These are phyloP conservation scores for Metschnikowia arizonensis DNA, from an alignment of 805 yeast species.

Conservation along the genomic window DNA sequence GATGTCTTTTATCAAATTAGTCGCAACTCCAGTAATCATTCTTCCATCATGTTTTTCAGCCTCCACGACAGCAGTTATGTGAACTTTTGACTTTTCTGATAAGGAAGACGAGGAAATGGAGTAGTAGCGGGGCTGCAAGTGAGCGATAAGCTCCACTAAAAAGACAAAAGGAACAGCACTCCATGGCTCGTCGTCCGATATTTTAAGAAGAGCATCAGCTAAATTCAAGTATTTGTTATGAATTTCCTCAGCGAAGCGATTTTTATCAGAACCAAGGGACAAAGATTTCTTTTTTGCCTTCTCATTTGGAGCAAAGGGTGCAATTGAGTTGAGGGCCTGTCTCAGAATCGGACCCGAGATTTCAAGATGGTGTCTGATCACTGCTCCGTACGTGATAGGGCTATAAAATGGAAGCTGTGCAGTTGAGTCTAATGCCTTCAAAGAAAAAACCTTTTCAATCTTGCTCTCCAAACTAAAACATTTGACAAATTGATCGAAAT, in stretches of 20 bases:
- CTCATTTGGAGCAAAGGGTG: slow-evolving; percentile 75
- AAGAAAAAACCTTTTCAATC: slow-evolving; percentile 52
- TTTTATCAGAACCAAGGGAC: slow-evolving; percentile 64
- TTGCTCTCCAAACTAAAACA: slow-evolving; percentile 58
- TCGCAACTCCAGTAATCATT: slow-evolving; percentile 78
- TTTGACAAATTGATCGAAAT: slow-evolving; percentile 59
- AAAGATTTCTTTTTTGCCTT: slow-evolving; percentile 47
- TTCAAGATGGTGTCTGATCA: slow-evolving; percentile 81
- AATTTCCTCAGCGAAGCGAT: slow-evolving; percentile 60
- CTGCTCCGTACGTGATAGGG: slow-evolving; percentile 87
- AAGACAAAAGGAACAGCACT: slow-evolving; percentile 73
- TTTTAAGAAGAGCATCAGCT: slow-evolving; percentile 62
- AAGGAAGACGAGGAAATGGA: slow-evolving; percentile 89
- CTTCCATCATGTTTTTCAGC: slow-evolving; percentile 36
- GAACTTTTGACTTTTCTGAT: slow-evolving; percentile 68
- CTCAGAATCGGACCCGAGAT: slow-evolving; percentile 92
- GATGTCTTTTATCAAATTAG: slow-evolving; percentile 77
- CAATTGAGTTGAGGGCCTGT: slow-evolving; percentile 68
- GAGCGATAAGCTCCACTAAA: slow-evolving; percentile 73
- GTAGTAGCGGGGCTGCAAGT: slow-evolving; percentile 90
- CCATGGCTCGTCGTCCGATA: slow-evolving; percentile 74
- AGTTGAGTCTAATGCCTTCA: slow-evolving; percentile 70
- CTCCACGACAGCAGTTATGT: slow-evolving; percentile 92
- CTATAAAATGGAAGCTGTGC: slow-evolving; percentile 60
- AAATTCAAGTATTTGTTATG: slow-evolving; percentile 60